Evolutionary conservation across 257 asterid genomes (phyloP).

Genomic region (Anisodus acutangulus): DNA sequence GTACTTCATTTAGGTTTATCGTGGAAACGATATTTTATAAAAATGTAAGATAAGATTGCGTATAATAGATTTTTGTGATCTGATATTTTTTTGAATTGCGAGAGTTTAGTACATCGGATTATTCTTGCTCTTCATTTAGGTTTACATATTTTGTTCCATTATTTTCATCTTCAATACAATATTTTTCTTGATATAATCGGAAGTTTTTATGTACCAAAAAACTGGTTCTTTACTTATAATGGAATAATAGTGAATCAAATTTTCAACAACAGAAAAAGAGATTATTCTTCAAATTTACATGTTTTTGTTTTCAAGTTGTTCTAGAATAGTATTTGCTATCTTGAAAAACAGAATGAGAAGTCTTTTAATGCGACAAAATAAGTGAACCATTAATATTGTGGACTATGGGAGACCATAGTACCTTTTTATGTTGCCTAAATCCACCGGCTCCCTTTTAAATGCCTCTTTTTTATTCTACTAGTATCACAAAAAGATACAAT

Average conservation of each 20-base stretch:
- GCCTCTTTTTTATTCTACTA: neutral
- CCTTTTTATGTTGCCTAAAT: conserved; percentile 17
- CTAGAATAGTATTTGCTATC: too few species aligned
- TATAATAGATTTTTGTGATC: too few species aligned
- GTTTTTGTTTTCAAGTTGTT: neutral
- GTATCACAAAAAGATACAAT: neutral
- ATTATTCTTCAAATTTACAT: neutral
- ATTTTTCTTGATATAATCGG: neutral
- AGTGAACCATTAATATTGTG: neutral
- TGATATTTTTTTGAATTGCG: too few species aligned
- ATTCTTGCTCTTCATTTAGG: neutral
- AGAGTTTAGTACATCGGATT: too few species aligned
- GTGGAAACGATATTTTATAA: too few species aligned
- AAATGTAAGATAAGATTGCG: too few species aligned
- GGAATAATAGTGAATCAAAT: neutral
- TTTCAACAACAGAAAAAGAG: neutral
- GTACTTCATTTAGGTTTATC: neutral
- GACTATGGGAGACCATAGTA: neutral
- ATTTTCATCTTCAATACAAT: neutral
- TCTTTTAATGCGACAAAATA: neutral
- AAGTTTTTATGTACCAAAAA: neutral
- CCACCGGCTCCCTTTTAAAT: neutral
- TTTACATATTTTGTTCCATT: neutral
- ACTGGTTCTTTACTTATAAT: neutral
- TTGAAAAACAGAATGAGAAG: neutral